A percentile compares a stretch with the other conserved stretches of the same genome.
Conservation (phyloP, 2,329 filamentous ascomycete species). For the Aspergillus transmontanensis region DNA sequence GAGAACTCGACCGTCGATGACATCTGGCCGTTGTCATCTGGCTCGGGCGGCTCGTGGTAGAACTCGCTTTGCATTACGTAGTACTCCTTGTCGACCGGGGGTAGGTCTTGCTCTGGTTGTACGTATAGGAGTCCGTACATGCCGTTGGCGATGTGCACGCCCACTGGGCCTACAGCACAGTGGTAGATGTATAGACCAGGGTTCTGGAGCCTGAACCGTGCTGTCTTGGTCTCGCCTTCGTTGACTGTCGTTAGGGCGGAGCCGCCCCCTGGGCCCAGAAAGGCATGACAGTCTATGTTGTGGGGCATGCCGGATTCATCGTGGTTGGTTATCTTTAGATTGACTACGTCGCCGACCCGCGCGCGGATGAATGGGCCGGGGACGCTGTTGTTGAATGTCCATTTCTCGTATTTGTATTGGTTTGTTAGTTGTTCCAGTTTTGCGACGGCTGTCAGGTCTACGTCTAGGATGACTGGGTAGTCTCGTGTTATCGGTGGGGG, state of each 20-base stretch:
- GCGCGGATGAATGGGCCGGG: conserved; percentile 41
- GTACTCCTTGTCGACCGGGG: conserved; percentile 37
- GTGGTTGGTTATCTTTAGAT: conserved; percentile 36
- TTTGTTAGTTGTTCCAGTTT: conserved; percentile 35
- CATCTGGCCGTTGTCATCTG: conserved; percentile 31
- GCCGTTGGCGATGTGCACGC: conserved; percentile 41
- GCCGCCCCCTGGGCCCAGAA: conserved; percentile 38
- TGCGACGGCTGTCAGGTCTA: conserved; percentile 29
- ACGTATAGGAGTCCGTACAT: conserved; percentile 44
- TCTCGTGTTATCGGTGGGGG: conserved; percentile 35
- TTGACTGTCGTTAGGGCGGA: conserved; percentile 35
- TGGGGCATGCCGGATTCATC: conserved; percentile 38
- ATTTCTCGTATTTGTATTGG: conserved; percentile 39
- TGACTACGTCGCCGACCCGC: conserved; percentile 36
- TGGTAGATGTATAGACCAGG: conserved; percentile 40
- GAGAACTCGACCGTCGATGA: conserved; percentile 37
- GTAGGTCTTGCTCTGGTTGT: conserved; percentile 33
- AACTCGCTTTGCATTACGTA: conserved; percentile 44
- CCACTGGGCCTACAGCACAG: conserved; percentile 39
- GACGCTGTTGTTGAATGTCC: conserved; percentile 38
- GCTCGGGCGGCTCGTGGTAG: conserved; percentile 40
- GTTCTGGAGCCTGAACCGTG: conserved; percentile 31
- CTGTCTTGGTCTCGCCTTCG: conserved; percentile 36
- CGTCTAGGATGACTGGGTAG: conserved; percentile 34
- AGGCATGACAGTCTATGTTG: conserved; percentile 41